A percentile compares a stretch with the other conserved stretches of the same genome.
phyloP scores from a whole-genome alignment of 768 basidiomycete genomes.

The Obba rivulosa region DNA sequence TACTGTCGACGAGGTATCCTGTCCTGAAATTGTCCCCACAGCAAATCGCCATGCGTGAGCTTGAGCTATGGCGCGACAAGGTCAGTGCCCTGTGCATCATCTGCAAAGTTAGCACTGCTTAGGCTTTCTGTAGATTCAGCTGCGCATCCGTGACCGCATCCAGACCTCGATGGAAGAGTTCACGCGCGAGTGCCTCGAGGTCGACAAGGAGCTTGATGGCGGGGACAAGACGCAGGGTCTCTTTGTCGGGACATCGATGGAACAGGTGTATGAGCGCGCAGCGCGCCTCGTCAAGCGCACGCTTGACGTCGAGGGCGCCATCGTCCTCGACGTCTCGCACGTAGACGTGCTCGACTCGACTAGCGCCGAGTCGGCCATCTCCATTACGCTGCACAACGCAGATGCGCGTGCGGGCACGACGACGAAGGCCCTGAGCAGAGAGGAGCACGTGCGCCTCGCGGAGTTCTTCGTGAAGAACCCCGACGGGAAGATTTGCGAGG shows the following conservation, averaged over 20 bases:
- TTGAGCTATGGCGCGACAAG: slow-evolving; percentile 95
- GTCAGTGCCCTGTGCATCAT: slow-evolving; percentile 28
- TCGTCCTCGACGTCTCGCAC: slow-evolving; percentile 90
- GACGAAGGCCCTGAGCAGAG: slow-evolving; percentile 43
- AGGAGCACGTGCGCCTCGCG: slow-evolving; percentile 72
- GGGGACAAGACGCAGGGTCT: slow-evolving; percentile 27
- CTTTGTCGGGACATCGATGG: slow-evolving; percentile 52
- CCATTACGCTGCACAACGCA: slow-evolving; percentile 67
- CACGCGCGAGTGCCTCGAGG: slow-evolving; percentile 90
- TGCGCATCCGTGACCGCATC: slow-evolving; percentile 85
- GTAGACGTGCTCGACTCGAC: slow-evolving; percentile 81
- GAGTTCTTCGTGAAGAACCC: slow-evolving; percentile 76
- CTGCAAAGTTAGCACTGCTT: not conserved
- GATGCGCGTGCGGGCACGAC: slow-evolving; percentile 49
- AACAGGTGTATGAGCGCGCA: slow-evolving; percentile 85
- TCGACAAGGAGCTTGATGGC: slow-evolving; percentile 56
- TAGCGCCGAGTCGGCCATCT: slow-evolving; percentile 51
- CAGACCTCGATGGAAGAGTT: slow-evolving; percentile 97
- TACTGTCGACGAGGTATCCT: not conserved
- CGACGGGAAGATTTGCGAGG: slow-evolving; percentile 84
- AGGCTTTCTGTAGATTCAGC: slow-evolving; percentile 57
- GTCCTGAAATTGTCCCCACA: slow-evolving; percentile 11
- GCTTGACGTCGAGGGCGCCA: slow-evolving; percentile 86
- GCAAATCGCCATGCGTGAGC: slow-evolving; percentile 89
- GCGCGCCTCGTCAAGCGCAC: slow-evolving; percentile 86